A percentile compares a stretch with the other conserved stretches of the same genome.
Conservation (phyloP, 23 red algal species). For the Gracilariopsis chorda region DNA sequence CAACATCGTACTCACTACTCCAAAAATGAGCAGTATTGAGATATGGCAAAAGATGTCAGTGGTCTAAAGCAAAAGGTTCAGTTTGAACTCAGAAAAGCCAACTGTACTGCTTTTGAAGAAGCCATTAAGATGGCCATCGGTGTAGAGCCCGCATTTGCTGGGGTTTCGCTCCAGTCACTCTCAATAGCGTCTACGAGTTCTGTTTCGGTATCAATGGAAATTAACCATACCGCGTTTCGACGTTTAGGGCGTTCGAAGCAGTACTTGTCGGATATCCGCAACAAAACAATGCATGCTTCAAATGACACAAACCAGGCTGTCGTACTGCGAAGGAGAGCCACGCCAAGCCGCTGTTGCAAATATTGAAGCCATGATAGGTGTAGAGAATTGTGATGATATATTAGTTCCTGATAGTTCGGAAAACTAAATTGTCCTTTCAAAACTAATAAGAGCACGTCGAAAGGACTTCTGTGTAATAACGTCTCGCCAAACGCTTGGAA, state of each 20-base stretch:
- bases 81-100: not conserved
- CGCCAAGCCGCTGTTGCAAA: not conserved
- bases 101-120: not conserved
- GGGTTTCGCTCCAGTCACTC: not conserved
- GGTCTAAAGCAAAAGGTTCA: not conserved
- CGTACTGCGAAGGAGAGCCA: not conserved
- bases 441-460: not conserved
- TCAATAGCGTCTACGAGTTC: not conserved
- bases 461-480: not conserved
- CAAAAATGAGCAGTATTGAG: not conserved
- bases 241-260: not conserved
- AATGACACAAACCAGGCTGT: not conserved
- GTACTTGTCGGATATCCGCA: not conserved
- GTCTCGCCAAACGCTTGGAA: not conserved
- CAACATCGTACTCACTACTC: not conserved
- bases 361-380: not conserved
- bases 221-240: not conserved
- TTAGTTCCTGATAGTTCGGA: not conserved
- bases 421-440: not conserved
- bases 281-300: constrained; percentile 10
- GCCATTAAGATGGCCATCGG: not conserved
- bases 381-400: not conserved
- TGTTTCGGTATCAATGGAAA: not conserved
- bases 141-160: not conserved
- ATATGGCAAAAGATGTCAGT: not conserved